Evolutionary conservation across 305 asterid genomes (phyloP).

Genomic region (Plantago rigida): DNA sequence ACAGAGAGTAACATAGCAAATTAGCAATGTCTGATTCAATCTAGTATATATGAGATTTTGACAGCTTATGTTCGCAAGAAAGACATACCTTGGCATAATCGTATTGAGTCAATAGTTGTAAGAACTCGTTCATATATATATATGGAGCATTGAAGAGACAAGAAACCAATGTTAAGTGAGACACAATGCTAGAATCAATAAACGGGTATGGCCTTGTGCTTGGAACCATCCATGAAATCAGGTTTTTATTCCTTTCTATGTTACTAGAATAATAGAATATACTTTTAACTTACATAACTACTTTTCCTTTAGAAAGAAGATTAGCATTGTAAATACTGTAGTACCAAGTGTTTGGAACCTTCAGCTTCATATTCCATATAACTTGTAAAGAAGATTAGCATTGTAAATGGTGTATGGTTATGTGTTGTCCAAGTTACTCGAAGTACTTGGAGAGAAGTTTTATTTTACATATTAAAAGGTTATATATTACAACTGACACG

Average conservation of each 20-base stretch:
- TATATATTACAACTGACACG: too few relatives aligned
- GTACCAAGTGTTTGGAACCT: too few relatives aligned
- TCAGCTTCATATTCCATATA: too few relatives aligned
- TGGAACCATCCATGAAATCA: slow-evolving; percentile 33
- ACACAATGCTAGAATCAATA: slow-evolving; percentile 35
- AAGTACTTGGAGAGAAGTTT: too few relatives aligned
- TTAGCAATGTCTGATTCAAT: not conserved
- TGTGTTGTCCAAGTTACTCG: too few relatives aligned
- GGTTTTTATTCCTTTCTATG: slow-evolving; percentile 25
- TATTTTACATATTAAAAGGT: too few relatives aligned
- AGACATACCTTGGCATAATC: not conserved
- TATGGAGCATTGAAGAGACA: slow-evolving; percentile 21
- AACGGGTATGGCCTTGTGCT: slow-evolving; percentile 43
- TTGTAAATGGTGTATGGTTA: too few relatives aligned
- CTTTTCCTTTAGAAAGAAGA: not conserved
- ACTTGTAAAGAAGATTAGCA: too few relatives aligned
- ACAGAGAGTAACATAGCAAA: too few relatives aligned
- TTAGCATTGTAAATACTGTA: not conserved
- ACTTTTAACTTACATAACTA: not conserved
- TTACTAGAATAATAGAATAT: slow-evolving; percentile 4
- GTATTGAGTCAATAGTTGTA: slow-evolving; percentile 5
- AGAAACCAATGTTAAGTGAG: slow-evolving; percentile 24
- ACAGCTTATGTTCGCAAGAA: slow-evolving; percentile 8
- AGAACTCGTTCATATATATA: slow-evolving; percentile 16
- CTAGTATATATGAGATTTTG: slow-evolving; percentile 1